These are phyloP conservation scores for Alternaria novae-zelandiae DNA, from an alignment of 2,329 filamentous ascomycete genomes.

Conservation along the genomic window DNA sequence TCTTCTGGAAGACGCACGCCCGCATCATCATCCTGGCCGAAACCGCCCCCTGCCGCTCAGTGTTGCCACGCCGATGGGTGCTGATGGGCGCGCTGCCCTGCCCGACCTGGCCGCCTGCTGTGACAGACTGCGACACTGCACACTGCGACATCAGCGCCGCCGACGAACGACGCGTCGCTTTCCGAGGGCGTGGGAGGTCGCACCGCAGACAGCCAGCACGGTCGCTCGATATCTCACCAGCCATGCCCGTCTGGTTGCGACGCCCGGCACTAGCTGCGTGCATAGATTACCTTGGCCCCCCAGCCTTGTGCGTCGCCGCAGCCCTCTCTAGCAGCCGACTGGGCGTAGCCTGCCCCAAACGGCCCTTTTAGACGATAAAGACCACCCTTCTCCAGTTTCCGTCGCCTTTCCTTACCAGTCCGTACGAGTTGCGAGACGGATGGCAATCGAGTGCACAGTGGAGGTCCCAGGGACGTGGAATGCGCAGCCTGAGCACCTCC, in stretches of 20 bases:
- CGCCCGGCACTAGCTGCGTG: slow-evolving; percentile 18
- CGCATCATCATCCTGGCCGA: slow-evolving; percentile 13
- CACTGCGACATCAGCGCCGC: not conserved
- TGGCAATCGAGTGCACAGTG: not conserved
- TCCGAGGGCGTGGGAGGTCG: slow-evolving; percentile 2
- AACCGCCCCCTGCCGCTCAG: slow-evolving; percentile 6
- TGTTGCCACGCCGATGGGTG: slow-evolving; percentile 5
- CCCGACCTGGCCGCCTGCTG: not conserved
- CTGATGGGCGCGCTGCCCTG: not conserved
- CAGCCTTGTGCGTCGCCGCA: slow-evolving; percentile 6
- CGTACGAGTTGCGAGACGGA: not conserved
- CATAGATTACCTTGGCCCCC: slow-evolving; percentile 12
- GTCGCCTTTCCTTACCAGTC: not conserved
- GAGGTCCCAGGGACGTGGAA: not conserved
- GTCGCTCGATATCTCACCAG: slow-evolving; percentile 9
- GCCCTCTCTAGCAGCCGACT: not conserved
- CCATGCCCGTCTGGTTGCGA: slow-evolving; percentile 13
- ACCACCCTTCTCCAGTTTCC: not conserved
- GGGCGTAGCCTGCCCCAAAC: not conserved
- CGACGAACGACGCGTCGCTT: not conserved
- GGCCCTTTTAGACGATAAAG: slow-evolving; percentile 1
- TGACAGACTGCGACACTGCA: not conserved
- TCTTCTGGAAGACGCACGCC: slow-evolving; percentile 32
- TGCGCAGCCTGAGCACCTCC: not conserved
- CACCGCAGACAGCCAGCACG: slow-evolving; percentile 11